phyloP scores from a whole-genome alignment of 2,329 filamentous ascomycete species.

The Colletotrichum noveboracense region DNA sequence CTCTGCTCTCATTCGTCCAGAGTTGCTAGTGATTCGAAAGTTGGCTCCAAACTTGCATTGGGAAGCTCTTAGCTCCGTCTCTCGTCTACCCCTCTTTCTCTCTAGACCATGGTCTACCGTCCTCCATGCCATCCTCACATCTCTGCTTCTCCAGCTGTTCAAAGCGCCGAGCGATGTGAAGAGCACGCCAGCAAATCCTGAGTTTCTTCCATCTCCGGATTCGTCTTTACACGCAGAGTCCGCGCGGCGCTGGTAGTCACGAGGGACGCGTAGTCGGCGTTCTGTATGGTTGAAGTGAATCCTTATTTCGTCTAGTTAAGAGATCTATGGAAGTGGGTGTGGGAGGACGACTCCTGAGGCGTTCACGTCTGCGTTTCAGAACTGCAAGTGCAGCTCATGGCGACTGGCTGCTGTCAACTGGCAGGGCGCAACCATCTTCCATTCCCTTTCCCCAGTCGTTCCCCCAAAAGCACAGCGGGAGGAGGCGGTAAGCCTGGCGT shows the following conservation, averaged over 20 bases:
- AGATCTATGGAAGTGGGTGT: conserved; percentile 1
- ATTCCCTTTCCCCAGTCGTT: not conserved
- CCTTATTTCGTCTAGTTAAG: not conserved
- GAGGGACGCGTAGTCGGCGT: not conserved
- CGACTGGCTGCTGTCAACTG: conserved; percentile 10
- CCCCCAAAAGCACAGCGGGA: not conserved
- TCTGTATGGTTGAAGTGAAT: not conserved
- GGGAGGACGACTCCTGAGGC: not conserved
- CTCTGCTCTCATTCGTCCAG: not conserved
- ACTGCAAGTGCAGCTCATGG: not conserved
- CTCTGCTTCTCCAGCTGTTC: not conserved
- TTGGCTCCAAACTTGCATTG: conserved; percentile 7
- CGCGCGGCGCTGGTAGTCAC: conserved; percentile 1
- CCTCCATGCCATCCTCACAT: not conserved
- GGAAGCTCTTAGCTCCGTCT: not conserved
- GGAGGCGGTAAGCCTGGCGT: not conserved
- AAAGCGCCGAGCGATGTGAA: not conserved
- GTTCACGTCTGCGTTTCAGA: conserved; percentile 21
- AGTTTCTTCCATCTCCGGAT: not conserved
- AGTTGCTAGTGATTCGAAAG: conserved; percentile 1
- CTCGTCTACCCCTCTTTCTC: not conserved
- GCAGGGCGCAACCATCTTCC: not conserved
- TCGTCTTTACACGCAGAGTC: not conserved
- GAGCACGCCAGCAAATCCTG: not conserved
- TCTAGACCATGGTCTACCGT: not conserved